A percentile compares a stretch with the other conserved stretches of the same genome.
These are phyloP conservation scores for Pseudocercospora cruenta DNA, from an alignment of 2,329 filamentous ascomycete genomes.

Conservation along the genomic window DNA sequence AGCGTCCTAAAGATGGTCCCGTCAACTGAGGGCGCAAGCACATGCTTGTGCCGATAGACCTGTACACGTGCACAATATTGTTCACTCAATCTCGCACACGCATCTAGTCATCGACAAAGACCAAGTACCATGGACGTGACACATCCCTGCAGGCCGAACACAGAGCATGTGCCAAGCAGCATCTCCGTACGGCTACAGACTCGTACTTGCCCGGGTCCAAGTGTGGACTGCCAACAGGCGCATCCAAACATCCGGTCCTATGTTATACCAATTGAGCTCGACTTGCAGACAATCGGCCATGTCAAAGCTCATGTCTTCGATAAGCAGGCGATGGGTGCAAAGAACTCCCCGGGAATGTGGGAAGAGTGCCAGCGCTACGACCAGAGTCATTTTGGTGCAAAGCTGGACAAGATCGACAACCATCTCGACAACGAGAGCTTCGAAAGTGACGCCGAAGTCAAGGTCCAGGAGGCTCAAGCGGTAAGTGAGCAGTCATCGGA, in stretches of 20 bases:
- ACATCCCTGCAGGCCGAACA: background rate
- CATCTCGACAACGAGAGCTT: slow-evolving; percentile 28
- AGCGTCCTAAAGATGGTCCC: background rate
- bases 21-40: background rate
- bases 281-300: slow-evolving; percentile 10
- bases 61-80: background rate
- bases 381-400: slow-evolving; percentile 13
- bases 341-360: slow-evolving; percentile 17
- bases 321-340: slow-evolving; percentile 7
- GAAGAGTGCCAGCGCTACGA: slow-evolving; percentile 25
- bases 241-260: slow-evolving; percentile 1
- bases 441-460: slow-evolving; percentile 2
- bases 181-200: background rate
- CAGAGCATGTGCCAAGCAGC: background rate
- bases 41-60: background rate
- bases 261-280: background rate
- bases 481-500: slow-evolving; percentile 12
- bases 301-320: slow-evolving; percentile 16
- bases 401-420: slow-evolving; percentile 29
- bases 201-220: background rate
- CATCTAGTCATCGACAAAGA: background rate
- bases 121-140: background rate
- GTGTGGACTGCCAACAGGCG: background rate
- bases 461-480: slow-evolving; percentile 12
- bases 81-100: background rate